Evolutionary conservation across 208 protist species (phyloP).

Genomic region (Leishmania guyanensis): DNA sequence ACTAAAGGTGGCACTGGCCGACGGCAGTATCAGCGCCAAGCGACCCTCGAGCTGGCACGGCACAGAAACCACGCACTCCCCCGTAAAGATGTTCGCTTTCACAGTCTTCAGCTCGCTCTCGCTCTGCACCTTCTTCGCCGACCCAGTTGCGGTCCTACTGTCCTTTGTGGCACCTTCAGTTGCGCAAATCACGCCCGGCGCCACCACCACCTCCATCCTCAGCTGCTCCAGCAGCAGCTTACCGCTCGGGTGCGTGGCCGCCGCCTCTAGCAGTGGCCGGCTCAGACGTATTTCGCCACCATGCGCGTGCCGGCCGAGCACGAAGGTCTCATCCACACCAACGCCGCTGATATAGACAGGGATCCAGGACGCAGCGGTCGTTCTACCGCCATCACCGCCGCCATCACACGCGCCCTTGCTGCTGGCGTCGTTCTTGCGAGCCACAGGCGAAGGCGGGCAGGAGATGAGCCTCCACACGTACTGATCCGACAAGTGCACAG

Average conservation of each 20-base stretch:
- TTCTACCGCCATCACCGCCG: constrained; percentile 1
- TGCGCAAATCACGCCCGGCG: constrained; percentile 23
- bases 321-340: constrained; percentile 55
- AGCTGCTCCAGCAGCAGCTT: constrained; percentile 68
- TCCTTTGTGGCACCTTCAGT: background rate
- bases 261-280: constrained; percentile 31
- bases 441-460: background rate
- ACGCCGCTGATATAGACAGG: constrained; percentile 52
- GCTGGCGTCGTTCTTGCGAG: background rate
- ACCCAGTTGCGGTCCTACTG: background rate
- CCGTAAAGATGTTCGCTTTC: constrained; percentile 31
- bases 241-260: constrained; percentile 37
- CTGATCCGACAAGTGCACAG: constrained; percentile 49
- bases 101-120: constrained; percentile 11
- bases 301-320: constrained; percentile 45
- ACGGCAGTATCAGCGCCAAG: constrained; percentile 31
- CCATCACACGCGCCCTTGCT: background rate
- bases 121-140: constrained; percentile 1
- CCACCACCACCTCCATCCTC: constrained; percentile 46
- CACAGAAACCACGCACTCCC: constrained; percentile 47
- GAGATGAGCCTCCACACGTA: constrained; percentile 24
- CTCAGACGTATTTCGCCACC: constrained; percentile 74
- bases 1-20: constrained; percentile 5
- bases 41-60: constrained; percentile 41
- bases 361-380: background rate